These are phyloP conservation scores for Seiridium unicorne DNA, from an alignment of 2,329 filamentous ascomycete species.

Conservation along the genomic window DNA sequence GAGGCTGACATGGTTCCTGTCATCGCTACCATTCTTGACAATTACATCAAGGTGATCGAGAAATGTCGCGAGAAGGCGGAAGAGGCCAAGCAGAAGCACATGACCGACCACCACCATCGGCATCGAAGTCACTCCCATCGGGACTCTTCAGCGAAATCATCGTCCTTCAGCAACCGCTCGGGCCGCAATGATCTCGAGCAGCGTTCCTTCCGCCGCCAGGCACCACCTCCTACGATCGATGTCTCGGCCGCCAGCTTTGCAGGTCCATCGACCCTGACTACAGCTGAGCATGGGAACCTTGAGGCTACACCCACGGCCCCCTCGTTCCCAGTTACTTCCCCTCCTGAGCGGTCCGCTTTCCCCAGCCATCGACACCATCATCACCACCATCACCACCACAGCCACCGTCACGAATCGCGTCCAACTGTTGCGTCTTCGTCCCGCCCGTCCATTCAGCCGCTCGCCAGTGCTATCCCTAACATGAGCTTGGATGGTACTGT, in stretches of 20 bases:
- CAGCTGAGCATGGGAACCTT: slow-evolving; percentile 34
- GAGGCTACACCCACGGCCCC: slow-evolving; percentile 62
- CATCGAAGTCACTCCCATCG: slow-evolving; percentile 50
- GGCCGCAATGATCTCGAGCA: slow-evolving; percentile 56
- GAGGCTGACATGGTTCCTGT: slow-evolving; percentile 99
- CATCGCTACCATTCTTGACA: slow-evolving; percentile 96
- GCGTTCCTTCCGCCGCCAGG: slow-evolving; percentile 69
- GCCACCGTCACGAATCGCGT: slow-evolving; percentile 49
- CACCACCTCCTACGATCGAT: slow-evolving; percentile 81
- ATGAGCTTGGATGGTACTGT: slow-evolving; percentile 58
- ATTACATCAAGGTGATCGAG: slow-evolving; percentile 96
- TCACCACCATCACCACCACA: slow-evolving; percentile 39
- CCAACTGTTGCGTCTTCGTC: slow-evolving; percentile 47
- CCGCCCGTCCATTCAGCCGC: slow-evolving; percentile 60
- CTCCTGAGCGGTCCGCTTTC: slow-evolving; percentile 69
- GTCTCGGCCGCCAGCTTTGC: slow-evolving; percentile 59
- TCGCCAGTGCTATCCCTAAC: slow-evolving; percentile 61
- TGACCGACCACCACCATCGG: slow-evolving; percentile 50
- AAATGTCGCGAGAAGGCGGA: slow-evolving; percentile 86
- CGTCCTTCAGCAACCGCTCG: slow-evolving; percentile 53
- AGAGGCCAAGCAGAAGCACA: slow-evolving; percentile 72
- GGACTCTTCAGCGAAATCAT: slow-evolving; percentile 42
- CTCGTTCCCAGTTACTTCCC: slow-evolving; percentile 66
- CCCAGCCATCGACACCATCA: slow-evolving; percentile 46
- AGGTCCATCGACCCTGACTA: slow-evolving; percentile 39